phyloP scores from a whole-genome alignment of 805 yeast genomes.

The Torulaspora microellipsoides region DNA sequence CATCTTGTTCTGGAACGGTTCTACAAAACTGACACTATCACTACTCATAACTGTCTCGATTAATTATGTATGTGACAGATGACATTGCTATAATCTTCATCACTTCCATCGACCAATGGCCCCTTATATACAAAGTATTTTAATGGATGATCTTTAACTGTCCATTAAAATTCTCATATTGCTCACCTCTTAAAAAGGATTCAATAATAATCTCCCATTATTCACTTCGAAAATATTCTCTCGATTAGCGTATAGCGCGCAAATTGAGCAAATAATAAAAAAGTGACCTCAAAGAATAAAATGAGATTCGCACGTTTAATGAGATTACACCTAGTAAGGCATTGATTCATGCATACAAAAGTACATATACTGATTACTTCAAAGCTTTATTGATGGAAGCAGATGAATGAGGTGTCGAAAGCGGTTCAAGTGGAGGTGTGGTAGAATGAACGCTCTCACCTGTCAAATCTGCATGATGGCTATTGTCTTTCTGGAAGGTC shows the following conservation, averaged over 20 bases:
- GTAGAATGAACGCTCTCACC: slow-evolving; percentile 4
- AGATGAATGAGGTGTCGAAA: slow-evolving; percentile 15
- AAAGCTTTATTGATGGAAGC: slow-evolving; percentile 19
- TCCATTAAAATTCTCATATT: neutral
- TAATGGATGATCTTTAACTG: neutral
- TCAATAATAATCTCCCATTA: neutral
- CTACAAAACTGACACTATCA: neutral
- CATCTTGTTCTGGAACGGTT: slow-evolving; percentile 4
- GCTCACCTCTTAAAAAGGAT: neutral
- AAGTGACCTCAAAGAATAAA: neutral
- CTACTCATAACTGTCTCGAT: slow-evolving; percentile 1
- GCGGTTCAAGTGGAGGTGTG: slow-evolving; percentile 10
- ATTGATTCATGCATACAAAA: neutral
- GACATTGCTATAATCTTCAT: no score
- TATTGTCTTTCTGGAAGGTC: slow-evolving; percentile 25
- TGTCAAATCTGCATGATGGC: slow-evolving; percentile 3
- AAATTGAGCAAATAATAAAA: slow-evolving; percentile 6
- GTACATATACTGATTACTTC: neutral
- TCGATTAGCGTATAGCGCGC: slow-evolving; percentile 1
- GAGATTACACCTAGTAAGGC: neutral
- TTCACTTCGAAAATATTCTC: neutral
- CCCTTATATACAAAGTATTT: neutral
- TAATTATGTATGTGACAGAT: no score
- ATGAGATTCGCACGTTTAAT: slow-evolving; percentile 3
- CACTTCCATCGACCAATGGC: no score